Percentiles rank a stretch among this genome's conserved stretches.
Evolutionary conservation across 176 grass and related monocot species (phyloP).

Genomic region (Oryza meridionalis): DNA sequence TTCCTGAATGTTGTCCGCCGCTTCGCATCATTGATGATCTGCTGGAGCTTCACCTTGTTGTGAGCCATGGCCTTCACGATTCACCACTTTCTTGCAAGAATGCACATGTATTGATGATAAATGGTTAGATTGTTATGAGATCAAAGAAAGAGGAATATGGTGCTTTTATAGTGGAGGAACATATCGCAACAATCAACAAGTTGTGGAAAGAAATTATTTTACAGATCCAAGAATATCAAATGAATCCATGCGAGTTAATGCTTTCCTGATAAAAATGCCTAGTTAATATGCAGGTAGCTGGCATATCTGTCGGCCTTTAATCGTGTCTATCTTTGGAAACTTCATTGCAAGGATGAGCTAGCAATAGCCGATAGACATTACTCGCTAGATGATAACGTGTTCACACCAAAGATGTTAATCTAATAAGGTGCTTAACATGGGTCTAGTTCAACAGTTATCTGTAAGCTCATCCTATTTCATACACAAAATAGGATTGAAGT

Average conservation of each 20-base stretch:
- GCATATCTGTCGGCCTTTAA: not conserved
- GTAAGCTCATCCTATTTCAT: too few relatives aligned
- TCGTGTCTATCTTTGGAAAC: not conserved
- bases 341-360: not conserved
- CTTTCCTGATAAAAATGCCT: not conserved
- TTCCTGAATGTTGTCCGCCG: constrained; percentile 47
- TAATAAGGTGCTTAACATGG: too few relatives aligned
- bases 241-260: not conserved
- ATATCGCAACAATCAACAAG: not conserved
- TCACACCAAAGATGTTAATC: too few relatives aligned
- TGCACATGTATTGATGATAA: not conserved
- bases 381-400: too few relatives aligned
- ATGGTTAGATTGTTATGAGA: not conserved
- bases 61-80: constrained; percentile 30
- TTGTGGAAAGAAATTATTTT: constrained; percentile 11
- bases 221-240: not conserved
- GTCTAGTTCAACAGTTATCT: too few relatives aligned
- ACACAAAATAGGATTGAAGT: too few relatives aligned
- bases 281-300: not conserved
- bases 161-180: not conserved
- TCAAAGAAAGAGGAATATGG: not conserved
- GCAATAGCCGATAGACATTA: too few relatives aligned
- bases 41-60: constrained; percentile 47
- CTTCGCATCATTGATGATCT: constrained; percentile 43
- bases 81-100: not conserved